These are phyloP conservation scores for Penicillium taxi DNA, from an alignment of 495 filamentous ascomycete species.

Conservation along the genomic window DNA sequence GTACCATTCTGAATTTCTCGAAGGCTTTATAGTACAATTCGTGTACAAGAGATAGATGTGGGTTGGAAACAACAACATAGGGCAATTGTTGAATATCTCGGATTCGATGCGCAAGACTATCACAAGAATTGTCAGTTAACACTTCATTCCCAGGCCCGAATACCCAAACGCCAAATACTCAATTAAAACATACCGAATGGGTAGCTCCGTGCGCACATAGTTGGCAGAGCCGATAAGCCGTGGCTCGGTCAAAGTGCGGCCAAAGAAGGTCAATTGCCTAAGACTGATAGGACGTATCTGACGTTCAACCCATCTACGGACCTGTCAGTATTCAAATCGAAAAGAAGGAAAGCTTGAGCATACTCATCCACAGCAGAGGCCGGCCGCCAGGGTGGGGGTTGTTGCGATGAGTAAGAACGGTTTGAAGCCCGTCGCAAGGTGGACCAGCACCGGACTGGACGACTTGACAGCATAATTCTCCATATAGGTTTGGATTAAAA, in stretches of 20 bases:
- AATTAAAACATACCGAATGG: constrained; percentile 57
- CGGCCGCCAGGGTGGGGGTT: constrained; percentile 66
- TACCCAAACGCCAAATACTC: background rate
- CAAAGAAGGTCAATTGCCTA: constrained; percentile 90
- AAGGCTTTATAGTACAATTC: constrained; percentile 96
- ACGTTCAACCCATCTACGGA: constrained; percentile 70
- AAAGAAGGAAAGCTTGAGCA: constrained; percentile 2
- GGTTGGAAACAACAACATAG: constrained; percentile 94
- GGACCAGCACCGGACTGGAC: constrained; percentile 28
- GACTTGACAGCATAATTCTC: constrained; percentile 31
- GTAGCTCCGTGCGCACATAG: constrained; percentile 92
- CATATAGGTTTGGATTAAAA: constrained; percentile 14
- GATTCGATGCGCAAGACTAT: constrained; percentile 83
- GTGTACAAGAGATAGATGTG: constrained; percentile 87
- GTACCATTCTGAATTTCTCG: constrained; percentile 74
- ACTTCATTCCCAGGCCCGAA: no score
- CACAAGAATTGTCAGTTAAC: background rate
- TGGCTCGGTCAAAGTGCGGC: constrained; percentile 79
- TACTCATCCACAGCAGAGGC: constrained; percentile 85
- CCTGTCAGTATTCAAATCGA: constrained; percentile 1
- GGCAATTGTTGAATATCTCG: constrained; percentile 96
- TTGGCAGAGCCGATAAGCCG: constrained; percentile 90
- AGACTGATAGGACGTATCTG: constrained; percentile 82
- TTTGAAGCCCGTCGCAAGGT: constrained; percentile 15
- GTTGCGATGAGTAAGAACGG: constrained; percentile 23